A percentile compares a stretch with the other conserved stretches of the same genome.
phyloP scores from a whole-genome alignment of 2,329 filamentous ascomycete genomes.

The Fusarium drepaniforme region DNA sequence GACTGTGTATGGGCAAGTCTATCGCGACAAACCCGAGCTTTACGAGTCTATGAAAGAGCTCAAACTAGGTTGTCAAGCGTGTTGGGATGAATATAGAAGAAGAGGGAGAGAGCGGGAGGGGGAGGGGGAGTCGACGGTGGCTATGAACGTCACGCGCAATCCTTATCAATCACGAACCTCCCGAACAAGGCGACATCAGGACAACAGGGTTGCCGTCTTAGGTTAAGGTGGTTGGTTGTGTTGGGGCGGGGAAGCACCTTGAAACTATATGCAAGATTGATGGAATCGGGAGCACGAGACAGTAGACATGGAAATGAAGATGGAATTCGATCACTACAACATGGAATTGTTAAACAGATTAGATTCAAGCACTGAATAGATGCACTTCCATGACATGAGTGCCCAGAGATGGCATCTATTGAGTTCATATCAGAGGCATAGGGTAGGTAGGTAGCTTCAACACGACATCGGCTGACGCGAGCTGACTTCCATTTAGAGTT shows the following conservation, averaged over 20 bases:
- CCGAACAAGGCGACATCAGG: neutral
- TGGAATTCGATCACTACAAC: neutral
- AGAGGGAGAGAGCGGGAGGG: neutral
- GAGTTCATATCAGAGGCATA: neutral
- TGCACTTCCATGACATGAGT: neutral
- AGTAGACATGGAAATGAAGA: neutral
- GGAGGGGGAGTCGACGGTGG: neutral
- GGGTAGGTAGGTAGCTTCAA: neutral
- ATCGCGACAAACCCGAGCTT: neutral
- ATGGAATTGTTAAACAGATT: neutral
- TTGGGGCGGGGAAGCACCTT: neutral
- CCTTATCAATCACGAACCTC: conserved; percentile 28
- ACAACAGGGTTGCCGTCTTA: neutral
- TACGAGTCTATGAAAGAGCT: neutral
- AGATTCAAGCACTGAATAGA: neutral
- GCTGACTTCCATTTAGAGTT: conserved; percentile 2
- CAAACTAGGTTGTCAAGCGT: neutral
- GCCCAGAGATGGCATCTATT: neutral
- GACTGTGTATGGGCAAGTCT: neutral
- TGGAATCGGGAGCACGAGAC: neutral
- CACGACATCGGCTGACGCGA: neutral
- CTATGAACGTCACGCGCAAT: conserved; percentile 23
- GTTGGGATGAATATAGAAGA: neutral
- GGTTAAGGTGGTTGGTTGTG: neutral
- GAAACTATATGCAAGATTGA: neutral